These are phyloP conservation scores for Tricladium varicosporioides DNA, from an alignment of 2,329 filamentous ascomycete genomes.

Conservation along the genomic window DNA sequence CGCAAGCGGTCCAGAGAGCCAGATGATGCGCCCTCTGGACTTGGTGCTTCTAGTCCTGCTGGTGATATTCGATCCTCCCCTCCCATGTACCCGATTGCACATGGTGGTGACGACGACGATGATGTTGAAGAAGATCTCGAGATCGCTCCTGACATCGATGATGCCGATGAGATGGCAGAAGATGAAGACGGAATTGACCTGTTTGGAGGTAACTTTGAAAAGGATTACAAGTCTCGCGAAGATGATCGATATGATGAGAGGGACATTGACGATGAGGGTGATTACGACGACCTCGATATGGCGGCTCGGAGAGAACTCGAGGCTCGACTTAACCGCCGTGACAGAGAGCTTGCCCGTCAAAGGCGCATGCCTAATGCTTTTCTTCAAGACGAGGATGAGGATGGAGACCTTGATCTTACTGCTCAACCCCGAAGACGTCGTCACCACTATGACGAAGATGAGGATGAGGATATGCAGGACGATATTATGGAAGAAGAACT, in stretches of 20 bases:
- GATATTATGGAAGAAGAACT: conserved; percentile 97
- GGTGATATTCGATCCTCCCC: conserved; percentile 61
- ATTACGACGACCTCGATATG: conserved; percentile 68
- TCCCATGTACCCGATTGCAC: conserved; percentile 59
- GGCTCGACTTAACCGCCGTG: conserved; percentile 69
- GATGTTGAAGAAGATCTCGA: conserved; percentile 71
- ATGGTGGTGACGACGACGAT: conserved; percentile 65
- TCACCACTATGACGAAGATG: conserved; percentile 91
- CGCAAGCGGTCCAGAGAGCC: conserved; percentile 65
- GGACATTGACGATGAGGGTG: conserved; percentile 74
- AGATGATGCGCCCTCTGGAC: conserved; percentile 58
- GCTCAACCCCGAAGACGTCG: conserved; percentile 81
- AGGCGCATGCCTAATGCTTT: conserved; percentile 71
- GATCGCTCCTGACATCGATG: conserved; percentile 69
- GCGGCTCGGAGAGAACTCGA: conserved; percentile 69
- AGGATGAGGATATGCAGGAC: conserved; percentile 85
- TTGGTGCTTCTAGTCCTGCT: conserved; percentile 52
- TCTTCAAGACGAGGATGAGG: conserved; percentile 74
- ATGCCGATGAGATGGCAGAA: conserved; percentile 78
- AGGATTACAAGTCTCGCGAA: conserved; percentile 66
- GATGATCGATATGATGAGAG: conserved; percentile 68
- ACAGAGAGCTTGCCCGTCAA: conserved; percentile 66
- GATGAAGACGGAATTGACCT: conserved; percentile 79
- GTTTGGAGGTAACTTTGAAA: conserved; percentile 71
- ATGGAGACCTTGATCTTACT: conserved; percentile 79